phyloP scores from a whole-genome alignment of 768 basidiomycete genomes.

The Tulasnella calospora region DNA sequence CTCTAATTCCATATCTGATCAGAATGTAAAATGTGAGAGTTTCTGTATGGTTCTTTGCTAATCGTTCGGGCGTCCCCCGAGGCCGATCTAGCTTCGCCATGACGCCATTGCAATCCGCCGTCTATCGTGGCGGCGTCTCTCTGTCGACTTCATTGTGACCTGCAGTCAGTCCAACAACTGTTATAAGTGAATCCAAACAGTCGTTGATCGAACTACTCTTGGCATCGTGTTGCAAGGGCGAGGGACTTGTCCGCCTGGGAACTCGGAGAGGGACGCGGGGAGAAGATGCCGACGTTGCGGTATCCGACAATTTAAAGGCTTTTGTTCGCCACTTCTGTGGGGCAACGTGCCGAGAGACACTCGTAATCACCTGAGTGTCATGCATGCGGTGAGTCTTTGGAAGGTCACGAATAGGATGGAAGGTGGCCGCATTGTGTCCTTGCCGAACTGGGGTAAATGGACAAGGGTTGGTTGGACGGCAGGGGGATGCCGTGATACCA shows the following conservation, averaged over 20 bases:
- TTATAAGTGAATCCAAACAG: background rate
- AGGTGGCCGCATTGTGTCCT: background rate
- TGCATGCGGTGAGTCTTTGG: background rate
- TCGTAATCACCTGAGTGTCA: background rate
- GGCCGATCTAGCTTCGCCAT: background rate
- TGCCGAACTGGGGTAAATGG: background rate
- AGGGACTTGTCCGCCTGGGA: background rate
- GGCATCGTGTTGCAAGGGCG: background rate
- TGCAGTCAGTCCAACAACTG: background rate
- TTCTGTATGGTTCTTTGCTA: background rate
- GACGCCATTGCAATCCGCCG: background rate
- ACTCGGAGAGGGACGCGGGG: background rate
- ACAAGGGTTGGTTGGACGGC: background rate
- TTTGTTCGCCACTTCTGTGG: background rate
- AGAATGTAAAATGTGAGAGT: background rate
- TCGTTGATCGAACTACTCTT: background rate
- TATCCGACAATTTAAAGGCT: background rate
- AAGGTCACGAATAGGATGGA: background rate
- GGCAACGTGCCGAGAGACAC: background rate
- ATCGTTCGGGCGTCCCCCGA: background rate
- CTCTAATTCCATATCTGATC: background rate
- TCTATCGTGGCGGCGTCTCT: background rate
- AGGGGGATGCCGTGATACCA: background rate
- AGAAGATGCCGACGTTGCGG: background rate
- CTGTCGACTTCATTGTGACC: background rate